Conservation (phyloP, 495 filamentous ascomycete species). For the Penicillium bovifimosum region DNA sequence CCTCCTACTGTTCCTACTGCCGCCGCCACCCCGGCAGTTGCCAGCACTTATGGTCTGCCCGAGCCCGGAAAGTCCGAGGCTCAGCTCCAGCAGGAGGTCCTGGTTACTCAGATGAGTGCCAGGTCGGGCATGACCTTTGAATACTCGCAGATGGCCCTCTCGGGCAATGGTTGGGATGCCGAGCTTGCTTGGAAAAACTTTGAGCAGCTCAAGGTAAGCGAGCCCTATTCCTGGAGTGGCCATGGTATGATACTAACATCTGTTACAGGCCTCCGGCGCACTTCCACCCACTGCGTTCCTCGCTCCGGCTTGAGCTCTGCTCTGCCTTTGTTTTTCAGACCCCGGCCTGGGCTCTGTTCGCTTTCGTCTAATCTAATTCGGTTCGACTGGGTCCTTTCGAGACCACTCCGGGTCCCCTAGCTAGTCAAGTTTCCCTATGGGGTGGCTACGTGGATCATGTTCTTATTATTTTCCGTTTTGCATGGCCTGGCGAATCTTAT, state of each 20-base stretch:
- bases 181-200: slow-evolving; percentile 63
- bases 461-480: slow-evolving; percentile 19
- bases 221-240: not conserved
- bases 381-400: not conserved
- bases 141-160: slow-evolving; percentile 67
- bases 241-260: not conserved
- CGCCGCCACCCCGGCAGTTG: slow-evolving; percentile 5
- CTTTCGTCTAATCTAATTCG: no score
- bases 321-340: not conserved
- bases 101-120: slow-evolving; percentile 60
- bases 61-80: slow-evolving; percentile 35
- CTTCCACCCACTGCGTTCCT: slow-evolving; percentile 39
- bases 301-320: slow-evolving; percentile 13
- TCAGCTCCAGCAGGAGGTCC: slow-evolving; percentile 52
- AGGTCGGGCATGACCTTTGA: slow-evolving; percentile 66
- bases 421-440: not conserved
- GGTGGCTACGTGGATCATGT: slow-evolving; percentile 1
- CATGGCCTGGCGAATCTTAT: slow-evolving; percentile 38
- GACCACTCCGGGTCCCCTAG: not conserved
- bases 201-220: slow-evolving; percentile 47
- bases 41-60: slow-evolving; percentile 35
- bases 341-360: no score
- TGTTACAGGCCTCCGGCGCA: slow-evolving; percentile 34
- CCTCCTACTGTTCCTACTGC: not conserved
- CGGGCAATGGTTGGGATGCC: slow-evolving; percentile 67